A percentile compares a stretch with the other conserved stretches of the same genome.
Conservation (phyloP, 108 stramenopile species). For the Skeletonema menzelii region DNA sequence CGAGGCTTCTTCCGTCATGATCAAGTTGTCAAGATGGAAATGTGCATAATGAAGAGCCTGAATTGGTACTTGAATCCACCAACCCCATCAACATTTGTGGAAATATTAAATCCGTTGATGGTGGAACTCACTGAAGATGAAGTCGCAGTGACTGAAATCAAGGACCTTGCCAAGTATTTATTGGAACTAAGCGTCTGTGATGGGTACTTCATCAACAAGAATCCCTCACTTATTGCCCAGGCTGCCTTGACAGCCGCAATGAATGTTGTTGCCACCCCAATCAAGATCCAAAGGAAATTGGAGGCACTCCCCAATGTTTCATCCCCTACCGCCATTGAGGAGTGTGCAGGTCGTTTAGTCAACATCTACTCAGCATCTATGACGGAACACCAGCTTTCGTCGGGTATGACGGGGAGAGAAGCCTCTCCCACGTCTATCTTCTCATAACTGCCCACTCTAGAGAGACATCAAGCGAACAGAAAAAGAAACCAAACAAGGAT, state of each 20-base stretch:
- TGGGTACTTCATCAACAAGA: conserved; percentile 4
- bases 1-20: conserved; percentile 7
- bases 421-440: neutral
- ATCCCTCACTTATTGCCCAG: conserved; percentile 21
- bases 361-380: neutral
- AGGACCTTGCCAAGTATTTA: conserved; percentile 3
- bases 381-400: neutral
- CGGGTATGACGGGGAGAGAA: neutral
- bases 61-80: conserved; percentile 31
- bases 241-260: conserved; percentile 15
- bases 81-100: conserved; percentile 10
- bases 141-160: neutral
- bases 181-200: conserved; percentile 21
- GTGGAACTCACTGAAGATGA: neutral
- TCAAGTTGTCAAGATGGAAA: conserved; percentile 21
- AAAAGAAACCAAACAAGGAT: too few species aligned
- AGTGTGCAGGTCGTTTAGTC: neutral
- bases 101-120: conserved; percentile 6
- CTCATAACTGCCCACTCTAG: neutral
- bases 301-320: neutral
- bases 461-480: neutral
- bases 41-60: conserved; percentile 4
- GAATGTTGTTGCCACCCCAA: neutral
- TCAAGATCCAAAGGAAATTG: neutral
- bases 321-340: neutral